Conservation (phyloP, 768 basidiomycete species). For the Collybia nuda region DNA sequence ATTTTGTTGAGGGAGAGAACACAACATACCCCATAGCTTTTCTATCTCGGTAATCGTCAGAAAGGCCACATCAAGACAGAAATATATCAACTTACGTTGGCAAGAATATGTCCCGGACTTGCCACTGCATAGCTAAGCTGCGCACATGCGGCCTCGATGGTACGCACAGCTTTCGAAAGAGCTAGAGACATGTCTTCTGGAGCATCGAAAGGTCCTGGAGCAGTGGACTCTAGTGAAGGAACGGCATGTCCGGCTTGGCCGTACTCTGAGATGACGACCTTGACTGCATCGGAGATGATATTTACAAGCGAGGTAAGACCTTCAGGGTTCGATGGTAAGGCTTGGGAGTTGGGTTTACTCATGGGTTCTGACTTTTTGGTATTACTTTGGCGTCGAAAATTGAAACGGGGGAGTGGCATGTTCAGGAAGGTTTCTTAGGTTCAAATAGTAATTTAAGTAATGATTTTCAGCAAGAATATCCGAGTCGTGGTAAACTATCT, state of each 20-base stretch:
- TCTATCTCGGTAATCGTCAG: constrained; percentile 2
- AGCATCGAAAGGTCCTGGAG: neutral
- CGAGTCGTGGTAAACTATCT: too few relatives aligned
- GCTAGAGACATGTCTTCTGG: neutral
- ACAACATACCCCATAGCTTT: constrained; percentile 14
- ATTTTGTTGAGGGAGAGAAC: neutral
- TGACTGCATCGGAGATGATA: neutral
- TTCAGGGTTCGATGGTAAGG: too few relatives aligned
- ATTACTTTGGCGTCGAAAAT: too few relatives aligned
- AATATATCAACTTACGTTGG: constrained; percentile 18
- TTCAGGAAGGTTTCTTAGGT: too few relatives aligned
- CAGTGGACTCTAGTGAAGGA: neutral
- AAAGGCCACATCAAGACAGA: neutral
- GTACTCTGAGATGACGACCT: neutral
- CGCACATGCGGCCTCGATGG: constrained; percentile 26
- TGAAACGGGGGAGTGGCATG: too few relatives aligned
- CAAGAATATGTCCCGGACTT: constrained; percentile 22
- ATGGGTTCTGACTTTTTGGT: too few relatives aligned
- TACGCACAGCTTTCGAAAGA: constrained; percentile 17
- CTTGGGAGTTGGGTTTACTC: too few relatives aligned
- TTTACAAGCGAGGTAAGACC: neutral
- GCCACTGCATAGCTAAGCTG: constrained; percentile 23
- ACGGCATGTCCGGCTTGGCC: neutral
- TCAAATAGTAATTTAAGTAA: too few relatives aligned
- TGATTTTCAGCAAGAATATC: too few relatives aligned